These are phyloP conservation scores for Aspergillus sp. DNA, from an alignment of 2,329 filamentous ascomycete species.

Conservation along the genomic window DNA sequence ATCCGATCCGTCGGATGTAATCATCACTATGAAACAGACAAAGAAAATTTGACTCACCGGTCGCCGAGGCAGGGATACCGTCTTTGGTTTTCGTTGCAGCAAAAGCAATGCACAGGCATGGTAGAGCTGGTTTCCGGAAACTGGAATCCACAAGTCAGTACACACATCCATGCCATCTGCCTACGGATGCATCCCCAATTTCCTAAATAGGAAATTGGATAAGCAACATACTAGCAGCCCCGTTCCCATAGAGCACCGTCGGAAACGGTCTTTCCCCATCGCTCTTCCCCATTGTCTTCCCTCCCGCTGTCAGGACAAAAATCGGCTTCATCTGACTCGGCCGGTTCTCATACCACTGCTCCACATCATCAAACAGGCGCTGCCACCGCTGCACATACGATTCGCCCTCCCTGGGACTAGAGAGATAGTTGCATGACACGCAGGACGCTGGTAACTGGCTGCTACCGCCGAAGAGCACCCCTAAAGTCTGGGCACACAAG, in stretches of 20 bases:
- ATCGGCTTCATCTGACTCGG: conserved; percentile 32
- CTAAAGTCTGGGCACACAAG: conserved; percentile 48
- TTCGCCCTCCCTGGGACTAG: conserved; percentile 21
- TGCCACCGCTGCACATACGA: conserved; percentile 38
- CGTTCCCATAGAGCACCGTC: conserved; percentile 30
- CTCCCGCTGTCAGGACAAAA: conserved; percentile 21
- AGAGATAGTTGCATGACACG: conserved; percentile 20
- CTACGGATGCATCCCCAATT: no score
- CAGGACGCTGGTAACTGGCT: conserved; percentile 6
- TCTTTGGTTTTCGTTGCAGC: conserved; percentile 34
- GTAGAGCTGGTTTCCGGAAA: conserved; percentile 40
- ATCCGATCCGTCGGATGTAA: no score
- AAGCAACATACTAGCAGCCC: conserved; percentile 26
- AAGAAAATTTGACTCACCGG: conserved; percentile 20
- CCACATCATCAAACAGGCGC: conserved; percentile 42
- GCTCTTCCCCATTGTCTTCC: conserved; percentile 1
- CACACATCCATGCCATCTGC: no score
- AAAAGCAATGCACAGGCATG: conserved; percentile 33
- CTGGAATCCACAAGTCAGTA: conserved; percentile 1
- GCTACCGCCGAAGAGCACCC: conserved; percentile 35
- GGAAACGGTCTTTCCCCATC: conserved; percentile 25
- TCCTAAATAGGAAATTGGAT: no score
- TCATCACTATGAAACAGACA: no score
- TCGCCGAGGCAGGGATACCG: conserved; percentile 22
- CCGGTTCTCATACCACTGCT: conserved; percentile 44